Evolutionary conservation across 1,284 basidiomycete species (phyloP), one percentile per base, ranked within the genome.

Genomic region (Cutaneotrichosporon arboriforme): DNA sequence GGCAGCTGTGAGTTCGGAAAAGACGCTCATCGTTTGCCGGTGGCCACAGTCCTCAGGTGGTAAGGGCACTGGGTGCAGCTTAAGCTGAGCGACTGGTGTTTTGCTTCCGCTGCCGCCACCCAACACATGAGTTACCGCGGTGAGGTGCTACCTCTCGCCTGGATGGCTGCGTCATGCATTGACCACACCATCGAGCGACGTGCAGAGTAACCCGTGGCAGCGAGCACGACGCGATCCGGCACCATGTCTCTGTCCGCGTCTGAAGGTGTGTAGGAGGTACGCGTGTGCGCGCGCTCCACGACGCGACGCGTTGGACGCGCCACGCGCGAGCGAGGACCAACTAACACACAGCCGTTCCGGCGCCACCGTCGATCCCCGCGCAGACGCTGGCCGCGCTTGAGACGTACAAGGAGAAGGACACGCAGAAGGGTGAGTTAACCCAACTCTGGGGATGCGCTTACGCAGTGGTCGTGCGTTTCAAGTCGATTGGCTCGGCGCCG

Each of bases 401-500:
- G 64, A 79, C 80, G 0, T 90, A 90, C 79, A 88, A 87, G 79
- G 84, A 85, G 70, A 88, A 88, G 66, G 88, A 92, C 69, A 77
- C 83, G n/a, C 33, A 37, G n/a, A 44, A 50, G 35, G 34, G 17
- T 15, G 15, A 4, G 5, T 15, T 10, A 38, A 18, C 26, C 31
- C 23, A n/a, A 31, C 26, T 31, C 26, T 31, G n/a, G n/a, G n/a
- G n/a, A n/a, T n/a, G 20, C 4, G 34, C 48, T 49, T 18, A 49
- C 40, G 36, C 70, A 97, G 93, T 97, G 51, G 87, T 97, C 53
- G 91, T 98, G 9, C 85, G 91, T 37, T 98, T 97, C 83, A 97
- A 96, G 71, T 92, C 93, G 1, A 90, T 96, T n/a, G 94, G 94
- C 40, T 93, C 93, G 62, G 93, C 93, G 0, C 94, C 94, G 1